phyloP scores from a whole-genome alignment of 495 filamentous ascomycete genomes.

The Aspergillus kassunensis region DNA sequence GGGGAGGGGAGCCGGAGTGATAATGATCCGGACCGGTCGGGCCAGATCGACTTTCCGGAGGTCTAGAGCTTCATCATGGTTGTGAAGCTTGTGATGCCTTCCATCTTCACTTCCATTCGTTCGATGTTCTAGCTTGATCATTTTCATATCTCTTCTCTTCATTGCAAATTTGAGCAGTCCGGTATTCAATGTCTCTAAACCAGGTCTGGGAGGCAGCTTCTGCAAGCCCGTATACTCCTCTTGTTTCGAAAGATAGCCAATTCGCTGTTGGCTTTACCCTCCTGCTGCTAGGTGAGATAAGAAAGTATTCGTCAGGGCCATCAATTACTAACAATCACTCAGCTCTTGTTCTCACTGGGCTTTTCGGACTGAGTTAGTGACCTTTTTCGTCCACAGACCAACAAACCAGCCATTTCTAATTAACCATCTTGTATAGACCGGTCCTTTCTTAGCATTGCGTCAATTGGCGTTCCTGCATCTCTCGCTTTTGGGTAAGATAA shows the following conservation, averaged over 20 bases:
- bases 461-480: constrained; percentile 85
- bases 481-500: constrained; percentile 79
- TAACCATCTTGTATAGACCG: constrained; percentile 58
- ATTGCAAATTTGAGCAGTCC: constrained; percentile 4
- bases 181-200: constrained; percentile 61
- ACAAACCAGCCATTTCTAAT: constrained; percentile 8
- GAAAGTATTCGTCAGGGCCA: neutral
- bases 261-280: constrained; percentile 79
- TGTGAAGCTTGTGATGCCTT: neutral
- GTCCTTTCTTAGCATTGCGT: constrained; percentile 68
- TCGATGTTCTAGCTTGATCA: too few relatives aligned
- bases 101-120: too few relatives aligned
- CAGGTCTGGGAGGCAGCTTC: constrained; percentile 87
- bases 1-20: constrained; percentile 13
- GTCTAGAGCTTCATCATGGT: constrained; percentile 3
- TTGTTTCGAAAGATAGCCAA: constrained; percentile 77
- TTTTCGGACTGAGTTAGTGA: constrained; percentile 78
- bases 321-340: constrained; percentile 17
- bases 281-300: constrained; percentile 56
- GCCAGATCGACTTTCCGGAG: constrained; percentile 16
- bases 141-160: too few relatives aligned
- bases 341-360: constrained; percentile 61
- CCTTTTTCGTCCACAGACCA: neutral
- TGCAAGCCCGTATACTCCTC: constrained; percentile 75
- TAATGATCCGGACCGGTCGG: constrained; percentile 17